phyloP scores from a whole-genome alignment of 1,284 basidiomycete species.

The Ceratobasidium theobromae region DNA sequence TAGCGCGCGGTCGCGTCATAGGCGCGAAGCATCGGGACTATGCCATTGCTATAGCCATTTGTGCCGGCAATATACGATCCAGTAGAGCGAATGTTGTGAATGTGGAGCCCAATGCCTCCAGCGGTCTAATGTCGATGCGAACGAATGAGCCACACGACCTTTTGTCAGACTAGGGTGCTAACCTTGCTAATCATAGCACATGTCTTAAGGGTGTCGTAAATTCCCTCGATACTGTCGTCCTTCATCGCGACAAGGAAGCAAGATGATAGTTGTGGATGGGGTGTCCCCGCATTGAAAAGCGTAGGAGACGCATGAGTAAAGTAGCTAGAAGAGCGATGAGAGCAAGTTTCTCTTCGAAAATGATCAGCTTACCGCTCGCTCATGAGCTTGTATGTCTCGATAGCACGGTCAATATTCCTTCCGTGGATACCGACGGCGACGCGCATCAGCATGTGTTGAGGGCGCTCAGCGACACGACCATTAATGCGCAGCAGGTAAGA shows the following conservation, averaged over 20 bases:
- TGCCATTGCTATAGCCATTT: constrained; percentile 98
- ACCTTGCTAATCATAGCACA: constrained; percentile 98
- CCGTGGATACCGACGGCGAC: constrained; percentile 98
- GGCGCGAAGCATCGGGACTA: constrained; percentile 98
- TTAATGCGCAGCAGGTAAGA: constrained; percentile 96
- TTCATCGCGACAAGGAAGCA: constrained; percentile 99
- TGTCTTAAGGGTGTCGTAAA: constrained; percentile 97
- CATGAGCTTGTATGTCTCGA: constrained; percentile 76
- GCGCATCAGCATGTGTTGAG: constrained; percentile 99
- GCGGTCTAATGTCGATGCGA: constrained; percentile 58
- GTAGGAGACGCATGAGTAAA: constrained; percentile 99
- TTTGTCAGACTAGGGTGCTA: not conserved
- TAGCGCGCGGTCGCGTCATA: constrained; percentile 99
- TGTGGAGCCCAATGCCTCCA: constrained; percentile 95
- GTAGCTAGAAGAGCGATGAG: constrained; percentile 86
- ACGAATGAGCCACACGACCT: not conserved
- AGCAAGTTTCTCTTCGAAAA: constrained; percentile 40
- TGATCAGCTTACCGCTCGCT: constrained; percentile 53
- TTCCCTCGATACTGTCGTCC: constrained; percentile 98
- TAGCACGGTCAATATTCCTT: constrained; percentile 80
- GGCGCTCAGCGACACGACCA: constrained; percentile 93
- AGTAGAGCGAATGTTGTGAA: constrained; percentile 96
- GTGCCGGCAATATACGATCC: constrained; percentile 95
- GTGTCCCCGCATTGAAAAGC: constrained; percentile 98
- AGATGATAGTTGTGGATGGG: constrained; percentile 91